Conservation (phyloP, 805 yeast species). For the Candida nonsorbophila region DNA sequence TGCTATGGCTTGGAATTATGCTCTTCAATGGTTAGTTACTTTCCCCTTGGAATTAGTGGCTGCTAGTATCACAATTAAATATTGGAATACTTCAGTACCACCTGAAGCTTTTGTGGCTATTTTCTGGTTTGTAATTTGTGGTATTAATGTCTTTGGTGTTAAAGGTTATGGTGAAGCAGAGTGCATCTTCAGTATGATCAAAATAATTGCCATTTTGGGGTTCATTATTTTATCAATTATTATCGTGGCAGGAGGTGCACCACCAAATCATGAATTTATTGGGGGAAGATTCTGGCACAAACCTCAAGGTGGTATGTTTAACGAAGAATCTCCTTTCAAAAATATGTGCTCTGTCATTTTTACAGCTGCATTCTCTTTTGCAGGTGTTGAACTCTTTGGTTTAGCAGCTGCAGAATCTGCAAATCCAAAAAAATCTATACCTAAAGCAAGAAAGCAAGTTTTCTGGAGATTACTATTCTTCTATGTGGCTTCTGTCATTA, state of each 20-base stretch:
- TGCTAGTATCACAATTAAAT: constrained; percentile 27
- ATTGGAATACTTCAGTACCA: constrained; percentile 26
- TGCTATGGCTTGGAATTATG: constrained; percentile 49
- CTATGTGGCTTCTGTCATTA: constrained; percentile 47
- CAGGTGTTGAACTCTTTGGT: constrained; percentile 64
- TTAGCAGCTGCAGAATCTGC: constrained; percentile 63
- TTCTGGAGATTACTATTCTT: constrained; percentile 59
- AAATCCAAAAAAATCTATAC: constrained; percentile 57
- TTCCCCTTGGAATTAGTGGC: constrained; percentile 33
- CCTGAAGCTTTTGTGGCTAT: constrained; percentile 55
- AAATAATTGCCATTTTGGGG: constrained; percentile 54
- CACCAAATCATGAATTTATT: constrained; percentile 47
- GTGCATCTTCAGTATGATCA: constrained; percentile 48
- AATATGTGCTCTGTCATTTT: constrained; percentile 58
- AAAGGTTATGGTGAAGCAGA: constrained; percentile 69
- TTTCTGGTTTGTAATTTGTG: constrained; percentile 46
- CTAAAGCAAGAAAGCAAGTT: constrained; percentile 61
- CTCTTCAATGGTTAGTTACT: constrained; percentile 32
- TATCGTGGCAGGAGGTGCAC: constrained; percentile 57
- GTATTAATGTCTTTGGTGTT: constrained; percentile 57
- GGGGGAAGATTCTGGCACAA: constrained; percentile 56
- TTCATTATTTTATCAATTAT: constrained; percentile 53
- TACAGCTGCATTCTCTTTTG: constrained; percentile 60
- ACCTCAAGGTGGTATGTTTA: constrained; percentile 50
- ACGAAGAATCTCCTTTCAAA: constrained; percentile 41